Evolutionary conservation across 495 filamentous ascomycete genomes (phyloP), one percentile per base, ranked within the genome.

Genomic region (Neurospora sp.): DNA sequence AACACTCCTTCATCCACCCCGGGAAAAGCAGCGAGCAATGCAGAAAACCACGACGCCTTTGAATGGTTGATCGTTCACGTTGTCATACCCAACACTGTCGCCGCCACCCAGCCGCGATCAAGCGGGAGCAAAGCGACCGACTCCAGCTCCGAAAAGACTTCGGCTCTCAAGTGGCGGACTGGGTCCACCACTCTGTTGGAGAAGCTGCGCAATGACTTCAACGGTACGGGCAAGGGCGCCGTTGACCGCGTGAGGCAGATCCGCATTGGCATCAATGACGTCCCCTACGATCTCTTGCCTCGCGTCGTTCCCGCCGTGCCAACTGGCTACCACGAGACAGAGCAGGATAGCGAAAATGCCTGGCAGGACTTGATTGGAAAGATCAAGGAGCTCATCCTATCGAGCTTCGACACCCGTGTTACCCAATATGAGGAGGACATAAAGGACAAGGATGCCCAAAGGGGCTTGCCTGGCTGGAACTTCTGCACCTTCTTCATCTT

Each of bases 401-500:
- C 90, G 18, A 94, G 94, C 7, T 98, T 99, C 77, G 94, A 97
- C 84, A 85, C 91, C 61, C 91, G 96, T 11, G 96, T 99, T 6
- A 88, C 86, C 48, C 95, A 98, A 77, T 98, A 98, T 80, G 96
- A 99, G 78, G 95, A 98, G 77, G 96, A 99, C 80, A 96, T 99
- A 76, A 90, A 91, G 76, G 96, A 97, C 78, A 94, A 92, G 77
- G 96, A 98, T 76, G 88, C 91, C 5, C 94, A 98, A 83, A 89
- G 95, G 53, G 88, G 85, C 53, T 82, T 99, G 31, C 96, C 96
- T 4, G 96, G 96, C 0, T 99, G 96, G 96, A 99, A 99, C 78
- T 99, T 98, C 78, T 98, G 95, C 80, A 98, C 96, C 1, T 99
- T 98, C 78, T 99, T 99, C 78, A 92, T 99, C 27, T 85, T 98